phyloP scores from a whole-genome alignment of 192 early-diverging fungal genomes.

The Linderina pennispora region DNA sequence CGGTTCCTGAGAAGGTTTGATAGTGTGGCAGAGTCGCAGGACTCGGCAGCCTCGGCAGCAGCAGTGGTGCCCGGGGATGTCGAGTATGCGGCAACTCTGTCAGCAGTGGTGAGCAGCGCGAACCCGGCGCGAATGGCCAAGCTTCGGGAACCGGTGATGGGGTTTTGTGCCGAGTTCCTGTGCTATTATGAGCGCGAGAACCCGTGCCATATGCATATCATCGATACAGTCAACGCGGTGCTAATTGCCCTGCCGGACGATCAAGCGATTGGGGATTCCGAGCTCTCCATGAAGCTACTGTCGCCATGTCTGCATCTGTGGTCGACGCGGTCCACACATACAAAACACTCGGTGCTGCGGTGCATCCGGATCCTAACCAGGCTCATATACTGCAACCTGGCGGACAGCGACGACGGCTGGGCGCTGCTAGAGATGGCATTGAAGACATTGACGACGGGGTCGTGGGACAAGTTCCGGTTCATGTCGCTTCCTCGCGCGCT shows the following conservation, averaged over 20 bases:
- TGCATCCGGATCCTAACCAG: constrained; percentile 28
- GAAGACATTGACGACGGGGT: constrained; percentile 22
- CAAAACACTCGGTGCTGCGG: constrained; percentile 20
- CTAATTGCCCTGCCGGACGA: constrained; percentile 16
- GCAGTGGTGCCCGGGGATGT: constrained; percentile 15
- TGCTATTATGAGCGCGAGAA: constrained; percentile 25
- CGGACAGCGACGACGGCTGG: constrained; percentile 2
- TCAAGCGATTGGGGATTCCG: constrained; percentile 4
- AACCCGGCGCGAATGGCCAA: constrained; percentile 13
- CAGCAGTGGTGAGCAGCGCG: constrained; percentile 18
- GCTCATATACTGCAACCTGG: constrained; percentile 1
- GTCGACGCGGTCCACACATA: constrained; percentile 22
- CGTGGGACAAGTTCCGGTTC: constrained; percentile 37
- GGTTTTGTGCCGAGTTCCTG: constrained; percentile 38
- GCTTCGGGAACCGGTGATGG: constrained; percentile 12
- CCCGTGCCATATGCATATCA: constrained; percentile 9
- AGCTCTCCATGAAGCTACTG: constrained; percentile 11
- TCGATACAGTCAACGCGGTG: constrained; percentile 23
- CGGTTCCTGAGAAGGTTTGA: constrained; percentile 9
- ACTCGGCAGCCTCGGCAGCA: constrained; percentile 9
- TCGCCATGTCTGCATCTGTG: constrained; percentile 26
- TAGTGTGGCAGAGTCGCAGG: constrained; percentile 22
- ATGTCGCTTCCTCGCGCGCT: constrained; percentile 33
- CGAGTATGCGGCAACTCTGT: constrained; percentile 19
- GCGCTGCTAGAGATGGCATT: constrained; percentile 24